Evolutionary conservation across 306 rosid genomes (phyloP), one percentile per base, ranked within the genome.

Genomic region (Lupinus albus): DNA sequence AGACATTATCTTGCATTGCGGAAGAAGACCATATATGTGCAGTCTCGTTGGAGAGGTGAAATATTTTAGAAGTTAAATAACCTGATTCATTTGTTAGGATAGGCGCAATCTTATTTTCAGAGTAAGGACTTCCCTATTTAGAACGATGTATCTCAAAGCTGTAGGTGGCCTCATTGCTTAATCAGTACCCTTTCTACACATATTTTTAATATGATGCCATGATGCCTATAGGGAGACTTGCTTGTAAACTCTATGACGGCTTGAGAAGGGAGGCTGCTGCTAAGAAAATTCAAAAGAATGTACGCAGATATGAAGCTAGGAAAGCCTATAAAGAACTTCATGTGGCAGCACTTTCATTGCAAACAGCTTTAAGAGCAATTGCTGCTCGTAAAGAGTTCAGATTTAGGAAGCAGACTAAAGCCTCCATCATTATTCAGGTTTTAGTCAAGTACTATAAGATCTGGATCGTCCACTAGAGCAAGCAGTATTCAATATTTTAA

Each of bases 1-100:
- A 88, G 83, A 73, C 92, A 78, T 72, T 94, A 88, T 64, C 83
- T 88, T 70, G 91, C 97, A 68, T 56, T 88, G 82, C 84, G 82
- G 68, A 70, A 81, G 83, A 89, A 88, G 45, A 66, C 92, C 75
- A 62, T 91, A 79, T 75, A 64, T 39, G 50, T 88, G 78, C 99
- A 94, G 82, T 85, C 99, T 60, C 47, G 74, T 55, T 94, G 96
- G 68, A 85, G 99, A 94, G 97, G 99, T 94, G 75, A 86, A 73
- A 51, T 81, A 25, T 44, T 61, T 57, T 70, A 35, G 21, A 49
- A 35, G 14, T 72, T n/a, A 28, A 78, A 64, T 50, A 69, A 28
- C 62, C 66, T 51, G 33, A 53, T 57, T 76, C 39, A 72, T 64
- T 76, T 65, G 62, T 55, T 45, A 60, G 56, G 42, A 28, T 49